Evolutionary conservation across 2,329 filamentous ascomycete species (phyloP).

Genomic region (Aspergillus clavatus): DNA sequence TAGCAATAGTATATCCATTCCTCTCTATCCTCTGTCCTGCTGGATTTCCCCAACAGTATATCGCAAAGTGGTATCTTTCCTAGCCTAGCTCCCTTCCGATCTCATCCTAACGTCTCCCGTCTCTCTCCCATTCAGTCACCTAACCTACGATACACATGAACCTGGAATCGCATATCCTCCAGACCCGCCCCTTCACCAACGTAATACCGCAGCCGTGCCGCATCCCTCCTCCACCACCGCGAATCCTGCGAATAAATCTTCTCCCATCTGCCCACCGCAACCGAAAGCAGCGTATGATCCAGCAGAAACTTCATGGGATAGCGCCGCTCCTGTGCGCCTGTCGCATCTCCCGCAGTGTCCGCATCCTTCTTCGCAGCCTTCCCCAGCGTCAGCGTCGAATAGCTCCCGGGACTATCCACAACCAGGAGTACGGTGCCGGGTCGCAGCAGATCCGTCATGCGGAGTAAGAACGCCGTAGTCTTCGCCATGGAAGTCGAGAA

Average conservation of each 20-base stretch:
- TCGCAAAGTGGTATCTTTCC: too few species aligned
- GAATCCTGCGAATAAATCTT: slow-evolving; percentile 72
- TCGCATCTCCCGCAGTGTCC: slow-evolving; percentile 28
- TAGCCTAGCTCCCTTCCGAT: too few species aligned
- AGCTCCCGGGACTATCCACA: slow-evolving; percentile 89
- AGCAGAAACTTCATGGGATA: slow-evolving; percentile 96
- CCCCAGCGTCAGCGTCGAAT: slow-evolving; percentile 73
- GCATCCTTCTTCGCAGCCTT: slow-evolving; percentile 31
- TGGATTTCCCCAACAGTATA: too few species aligned
- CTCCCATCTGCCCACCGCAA: slow-evolving; percentile 58
- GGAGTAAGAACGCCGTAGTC: slow-evolving; percentile 71
- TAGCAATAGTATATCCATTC: slow-evolving; percentile 27
- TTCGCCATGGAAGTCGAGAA: slow-evolving; percentile 71
- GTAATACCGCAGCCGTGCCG: slow-evolving; percentile 63
- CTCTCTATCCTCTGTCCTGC: too few species aligned
- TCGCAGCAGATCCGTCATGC: slow-evolving; percentile 56
- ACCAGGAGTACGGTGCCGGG: slow-evolving; percentile 69
- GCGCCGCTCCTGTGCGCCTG: slow-evolving; percentile 45
- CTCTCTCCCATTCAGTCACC: slow-evolving; percentile 1
- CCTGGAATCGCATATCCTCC: slow-evolving; percentile 93
- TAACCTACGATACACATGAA: slow-evolving; percentile 67
- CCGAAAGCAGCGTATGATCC: slow-evolving; percentile 67
- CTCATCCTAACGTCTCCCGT: slow-evolving; percentile 3
- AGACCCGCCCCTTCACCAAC: slow-evolving; percentile 81
- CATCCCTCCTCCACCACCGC: slow-evolving; percentile 73